phyloP scores from a whole-genome alignment of 768 basidiomycete genomes.

The Boletus insuetus region DNA sequence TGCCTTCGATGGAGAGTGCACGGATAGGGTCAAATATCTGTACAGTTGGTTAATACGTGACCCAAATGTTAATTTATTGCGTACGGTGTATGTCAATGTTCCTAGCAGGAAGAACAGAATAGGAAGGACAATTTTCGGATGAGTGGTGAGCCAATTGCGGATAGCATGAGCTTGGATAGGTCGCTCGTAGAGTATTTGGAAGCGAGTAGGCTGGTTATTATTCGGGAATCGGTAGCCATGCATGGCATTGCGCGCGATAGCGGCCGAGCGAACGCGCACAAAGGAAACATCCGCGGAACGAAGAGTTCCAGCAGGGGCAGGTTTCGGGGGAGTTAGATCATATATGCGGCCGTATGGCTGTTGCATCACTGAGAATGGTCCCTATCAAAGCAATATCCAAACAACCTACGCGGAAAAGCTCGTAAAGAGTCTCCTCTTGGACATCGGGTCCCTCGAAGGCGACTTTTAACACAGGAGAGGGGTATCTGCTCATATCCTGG shows the following conservation, averaged over 20 bases:
- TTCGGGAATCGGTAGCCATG: constrained; percentile 53
- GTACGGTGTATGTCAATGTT: constrained; percentile 81
- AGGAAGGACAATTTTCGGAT: constrained; percentile 83
- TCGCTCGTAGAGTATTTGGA: constrained; percentile 58
- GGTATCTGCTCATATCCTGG: constrained; percentile 84
- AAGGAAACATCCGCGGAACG: constrained; percentile 68
- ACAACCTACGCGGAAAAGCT: constrained; percentile 65
- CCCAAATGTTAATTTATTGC: constrained; percentile 21
- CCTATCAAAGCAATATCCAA: not conserved
- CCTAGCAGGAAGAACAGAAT: constrained; percentile 86
- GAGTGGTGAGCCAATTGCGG: constrained; percentile 78
- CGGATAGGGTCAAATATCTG: constrained; percentile 94
- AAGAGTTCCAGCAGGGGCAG: constrained; percentile 62
- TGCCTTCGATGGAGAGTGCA: constrained; percentile 75
- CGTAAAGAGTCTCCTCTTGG: constrained; percentile 74
- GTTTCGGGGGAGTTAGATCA: constrained; percentile 58
- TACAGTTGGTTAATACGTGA: not conserved
- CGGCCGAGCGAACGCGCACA: constrained; percentile 60
- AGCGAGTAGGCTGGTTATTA: constrained; percentile 34
- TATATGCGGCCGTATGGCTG: constrained; percentile 82
- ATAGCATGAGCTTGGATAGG: constrained; percentile 65
- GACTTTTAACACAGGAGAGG: constrained; percentile 70
- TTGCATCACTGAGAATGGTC: constrained; percentile 5
- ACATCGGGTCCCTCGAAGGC: constrained; percentile 88
- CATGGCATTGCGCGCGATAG: constrained; percentile 78